Evolutionary conservation across 192 early-diverging fungal genomes (phyloP).

Genomic region (Jimgerdemannia lactiflua): DNA sequence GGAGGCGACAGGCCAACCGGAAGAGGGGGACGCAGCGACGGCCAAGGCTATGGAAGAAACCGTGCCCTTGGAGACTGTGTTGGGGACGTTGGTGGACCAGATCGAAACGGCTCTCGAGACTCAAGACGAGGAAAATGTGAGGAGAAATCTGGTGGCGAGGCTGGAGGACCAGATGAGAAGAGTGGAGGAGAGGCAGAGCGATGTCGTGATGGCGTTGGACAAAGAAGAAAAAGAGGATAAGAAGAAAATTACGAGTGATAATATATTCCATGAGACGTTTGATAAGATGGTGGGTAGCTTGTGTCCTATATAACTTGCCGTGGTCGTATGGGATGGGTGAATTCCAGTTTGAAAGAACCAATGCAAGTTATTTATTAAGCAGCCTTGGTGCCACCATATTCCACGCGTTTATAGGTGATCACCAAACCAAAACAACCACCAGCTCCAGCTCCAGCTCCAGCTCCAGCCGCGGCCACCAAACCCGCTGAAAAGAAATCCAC

Average conservation of each 20-base stretch:
- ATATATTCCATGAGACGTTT: conserved; percentile 61
- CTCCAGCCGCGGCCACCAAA: conserved; percentile 23
- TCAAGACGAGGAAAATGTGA: conserved; percentile 28
- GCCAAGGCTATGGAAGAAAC: neutral
- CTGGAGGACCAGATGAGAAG: conserved; percentile 38
- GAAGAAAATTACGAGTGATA: conserved; percentile 69
- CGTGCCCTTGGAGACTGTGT: conserved; percentile 42
- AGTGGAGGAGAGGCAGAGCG: conserved; percentile 27
- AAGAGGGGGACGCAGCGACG: no score
- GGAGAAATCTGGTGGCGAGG: conserved; percentile 25
- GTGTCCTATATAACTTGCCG: neutral
- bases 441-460: conserved; percentile 9
- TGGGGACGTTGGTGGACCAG: conserved; percentile 42
- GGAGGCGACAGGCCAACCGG: neutral
- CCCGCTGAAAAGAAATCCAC: conserved; percentile 27
- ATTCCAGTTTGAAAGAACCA: no score
- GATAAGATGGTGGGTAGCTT: conserved; percentile 53
- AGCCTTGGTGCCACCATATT: no score
- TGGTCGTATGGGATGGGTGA: no score
- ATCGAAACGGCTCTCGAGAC: conserved; percentile 33
- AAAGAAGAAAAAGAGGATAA: conserved; percentile 58
- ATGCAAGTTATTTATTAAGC: no score
- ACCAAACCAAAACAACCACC: neutral
- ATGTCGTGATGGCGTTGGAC: conserved; percentile 47
- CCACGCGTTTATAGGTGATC: neutral